phyloP scores from a whole-genome alignment of 768 basidiomycete species.

The Lactarius sp. region DNA sequence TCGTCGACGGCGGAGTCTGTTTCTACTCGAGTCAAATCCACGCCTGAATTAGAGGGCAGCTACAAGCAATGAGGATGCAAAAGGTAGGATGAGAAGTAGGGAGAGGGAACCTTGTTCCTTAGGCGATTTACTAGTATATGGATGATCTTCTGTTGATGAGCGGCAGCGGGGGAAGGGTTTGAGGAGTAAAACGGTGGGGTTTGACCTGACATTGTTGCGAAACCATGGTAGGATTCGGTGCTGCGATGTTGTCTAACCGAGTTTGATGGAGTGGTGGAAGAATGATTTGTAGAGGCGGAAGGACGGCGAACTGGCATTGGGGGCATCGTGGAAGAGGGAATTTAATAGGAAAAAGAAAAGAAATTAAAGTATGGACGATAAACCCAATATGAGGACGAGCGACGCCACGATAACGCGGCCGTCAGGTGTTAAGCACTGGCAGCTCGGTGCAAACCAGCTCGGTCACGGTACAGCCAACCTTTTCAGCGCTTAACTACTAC shows the following conservation, averaged over 20 bases:
- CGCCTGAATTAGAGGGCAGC: constrained; percentile 85
- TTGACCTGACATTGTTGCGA: constrained; percentile 21
- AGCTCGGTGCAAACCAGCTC: neutral
- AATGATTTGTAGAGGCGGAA: constrained; percentile 51
- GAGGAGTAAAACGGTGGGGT: constrained; percentile 34
- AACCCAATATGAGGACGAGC: neutral
- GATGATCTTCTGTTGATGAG: constrained; percentile 79
- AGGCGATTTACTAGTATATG: constrained; percentile 74
- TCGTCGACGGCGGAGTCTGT: constrained; percentile 69
- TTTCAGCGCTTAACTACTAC: neutral
- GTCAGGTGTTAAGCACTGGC: neutral
- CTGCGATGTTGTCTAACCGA: constrained; percentile 53
- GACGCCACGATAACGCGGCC: constrained; percentile 4
- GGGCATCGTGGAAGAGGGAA: constrained; percentile 5
- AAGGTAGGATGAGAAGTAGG: neutral
- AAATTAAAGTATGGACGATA: neutral
- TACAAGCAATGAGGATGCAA: constrained; percentile 32
- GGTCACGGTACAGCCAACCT: neutral
- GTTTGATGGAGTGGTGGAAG: constrained; percentile 32
- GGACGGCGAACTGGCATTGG: constrained; percentile 53
- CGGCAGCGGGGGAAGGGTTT: constrained; percentile 32
- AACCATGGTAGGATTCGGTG: constrained; percentile 46
- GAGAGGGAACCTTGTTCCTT: constrained; percentile 64
- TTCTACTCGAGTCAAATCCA: constrained; percentile 67
- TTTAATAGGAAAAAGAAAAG: neutral